A percentile compares a stretch with the other conserved stretches of the same genome.
Conservation (phyloP, 202 grass and related monocot genomes). For the Schoenoplectus tabernaemontani region DNA sequence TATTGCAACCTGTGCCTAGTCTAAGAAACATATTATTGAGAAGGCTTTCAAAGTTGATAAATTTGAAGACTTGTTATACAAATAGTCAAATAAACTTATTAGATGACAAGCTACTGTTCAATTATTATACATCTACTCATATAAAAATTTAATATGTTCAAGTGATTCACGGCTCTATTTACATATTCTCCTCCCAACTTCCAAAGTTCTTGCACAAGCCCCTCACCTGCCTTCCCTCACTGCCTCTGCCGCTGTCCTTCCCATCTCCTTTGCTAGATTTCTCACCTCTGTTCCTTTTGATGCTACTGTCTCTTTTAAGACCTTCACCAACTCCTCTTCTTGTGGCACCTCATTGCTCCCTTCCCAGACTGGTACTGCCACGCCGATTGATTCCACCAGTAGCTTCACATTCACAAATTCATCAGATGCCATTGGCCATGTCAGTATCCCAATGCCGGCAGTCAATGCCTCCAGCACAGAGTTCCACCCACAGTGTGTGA, state of each 20-base stretch:
- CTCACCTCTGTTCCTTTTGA: background rate
- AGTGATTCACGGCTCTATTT: background rate
- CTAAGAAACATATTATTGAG: background rate
- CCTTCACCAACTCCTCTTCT: background rate
- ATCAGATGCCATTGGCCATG: slow-evolving; percentile 62
- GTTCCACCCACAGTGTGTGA: slow-evolving; percentile 67
- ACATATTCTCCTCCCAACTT: background rate
- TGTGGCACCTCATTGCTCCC: slow-evolving; percentile 19
- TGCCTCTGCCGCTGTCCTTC: background rate
- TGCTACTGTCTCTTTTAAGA: background rate
- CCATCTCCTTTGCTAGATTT: background rate
- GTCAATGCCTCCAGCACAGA: slow-evolving; percentile 40
- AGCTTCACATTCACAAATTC: slow-evolving; percentile 47
- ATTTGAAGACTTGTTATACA: background rate
- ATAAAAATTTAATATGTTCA: background rate
- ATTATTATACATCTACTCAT: background rate
- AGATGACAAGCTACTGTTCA: background rate
- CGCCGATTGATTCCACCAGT: slow-evolving; percentile 26
- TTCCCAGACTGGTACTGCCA: slow-evolving; percentile 23
- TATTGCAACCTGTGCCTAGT: background rate
- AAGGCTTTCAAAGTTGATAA: background rate
- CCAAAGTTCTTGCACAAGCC: background rate
- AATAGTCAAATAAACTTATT: background rate
- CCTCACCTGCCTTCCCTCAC: slow-evolving; percentile 18
- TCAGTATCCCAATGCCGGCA: slow-evolving; percentile 34